Conservation (phyloP, 257 asterid genomes). For the Nicotiana benthamiana region DNA sequence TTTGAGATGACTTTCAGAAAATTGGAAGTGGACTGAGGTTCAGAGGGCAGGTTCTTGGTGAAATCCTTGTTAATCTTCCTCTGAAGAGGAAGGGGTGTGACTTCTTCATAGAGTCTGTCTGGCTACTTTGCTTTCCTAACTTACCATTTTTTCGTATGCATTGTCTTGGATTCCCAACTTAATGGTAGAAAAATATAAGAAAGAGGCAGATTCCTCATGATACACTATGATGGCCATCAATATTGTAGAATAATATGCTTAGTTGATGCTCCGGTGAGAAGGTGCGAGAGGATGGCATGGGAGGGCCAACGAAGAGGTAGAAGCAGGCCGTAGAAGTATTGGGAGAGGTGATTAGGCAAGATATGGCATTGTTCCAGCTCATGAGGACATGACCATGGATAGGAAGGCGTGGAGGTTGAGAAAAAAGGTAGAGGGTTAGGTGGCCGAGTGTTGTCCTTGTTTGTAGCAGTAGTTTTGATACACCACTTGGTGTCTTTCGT, state of each 20-base stretch:
- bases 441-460: no score
- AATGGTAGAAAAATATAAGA: neutral
- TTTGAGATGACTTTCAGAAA: neutral
- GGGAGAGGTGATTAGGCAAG: no score
- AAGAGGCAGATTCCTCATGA: neutral
- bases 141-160: neutral
- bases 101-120: neutral
- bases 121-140: neutral
- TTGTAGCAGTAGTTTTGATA: no score
- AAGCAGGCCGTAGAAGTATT: no score
- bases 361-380: no score
- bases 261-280: no score
- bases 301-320: no score
- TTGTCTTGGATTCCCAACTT: neutral
- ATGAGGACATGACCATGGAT: no score
- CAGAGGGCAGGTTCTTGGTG: neutral
- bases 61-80: neutral
- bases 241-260: neutral
- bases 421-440: no score
- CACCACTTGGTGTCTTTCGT: no score
- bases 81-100: neutral
- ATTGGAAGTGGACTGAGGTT: neutral
- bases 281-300: no score
- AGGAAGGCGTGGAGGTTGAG: no score
- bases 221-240: neutral